Percentiles rank a stretch among this genome's conserved stretches.
Conservation (phyloP, 441 rosid species). For the Brassica hybrid region DNA sequence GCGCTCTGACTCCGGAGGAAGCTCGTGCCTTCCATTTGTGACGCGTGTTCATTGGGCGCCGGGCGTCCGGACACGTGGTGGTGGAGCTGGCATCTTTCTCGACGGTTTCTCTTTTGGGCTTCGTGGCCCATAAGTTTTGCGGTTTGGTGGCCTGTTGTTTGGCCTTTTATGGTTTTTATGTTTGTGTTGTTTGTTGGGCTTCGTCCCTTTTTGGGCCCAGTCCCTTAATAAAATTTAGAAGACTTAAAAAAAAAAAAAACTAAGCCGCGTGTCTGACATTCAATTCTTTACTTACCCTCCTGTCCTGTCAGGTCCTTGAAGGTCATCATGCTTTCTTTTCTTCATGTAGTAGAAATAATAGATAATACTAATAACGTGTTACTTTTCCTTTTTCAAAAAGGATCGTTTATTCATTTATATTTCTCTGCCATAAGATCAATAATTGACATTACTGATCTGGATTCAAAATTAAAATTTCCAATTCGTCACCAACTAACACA, state of each 20-base stretch:
- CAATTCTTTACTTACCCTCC: conserved; percentile 5
- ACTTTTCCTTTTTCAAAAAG: neutral
- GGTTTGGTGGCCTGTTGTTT: too few species aligned
- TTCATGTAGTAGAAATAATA: neutral
- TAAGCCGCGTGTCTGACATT: neutral
- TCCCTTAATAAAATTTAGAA: conserved; percentile 16
- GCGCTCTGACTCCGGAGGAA: too few species aligned
- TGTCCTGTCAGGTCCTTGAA: neutral
- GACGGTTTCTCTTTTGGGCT: too few species aligned
- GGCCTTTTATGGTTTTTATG: too few species aligned
- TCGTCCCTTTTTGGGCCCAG: too few species aligned
- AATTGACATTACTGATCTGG: neutral
- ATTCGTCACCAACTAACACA: conserved; percentile 19
- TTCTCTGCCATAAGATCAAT: neutral
- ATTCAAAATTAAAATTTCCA: conserved; percentile 11
- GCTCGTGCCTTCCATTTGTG: too few species aligned
- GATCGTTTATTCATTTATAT: neutral
- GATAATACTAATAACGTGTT: conserved; percentile 1
- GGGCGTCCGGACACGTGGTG: too few species aligned
- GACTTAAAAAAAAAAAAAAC: too few species aligned
- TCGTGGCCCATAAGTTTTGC: too few species aligned
- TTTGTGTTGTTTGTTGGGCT: too few species aligned
- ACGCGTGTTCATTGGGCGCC: too few species aligned
- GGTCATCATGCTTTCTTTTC: conserved; percentile 1
- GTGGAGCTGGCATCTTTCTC: too few species aligned